Evolutionary conservation across 352 stramenopile species (phyloP).

Genomic region (Phytophthora kernoviae): DNA sequence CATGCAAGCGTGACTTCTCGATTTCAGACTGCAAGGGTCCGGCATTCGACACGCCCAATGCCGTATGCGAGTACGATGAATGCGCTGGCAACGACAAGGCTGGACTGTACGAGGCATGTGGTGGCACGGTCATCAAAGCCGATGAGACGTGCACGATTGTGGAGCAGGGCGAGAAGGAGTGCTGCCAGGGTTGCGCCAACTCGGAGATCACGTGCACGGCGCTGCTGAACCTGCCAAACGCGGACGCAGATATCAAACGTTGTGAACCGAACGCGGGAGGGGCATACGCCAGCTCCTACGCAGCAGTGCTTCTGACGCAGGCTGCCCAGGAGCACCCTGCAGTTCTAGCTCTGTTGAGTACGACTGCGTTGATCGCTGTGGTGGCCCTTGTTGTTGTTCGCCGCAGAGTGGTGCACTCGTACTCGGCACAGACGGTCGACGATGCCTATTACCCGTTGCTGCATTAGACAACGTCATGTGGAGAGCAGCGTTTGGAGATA

Average conservation of each 20-base stretch:
- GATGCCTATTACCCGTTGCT: constrained; percentile 72
- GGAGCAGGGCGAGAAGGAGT: constrained; percentile 35
- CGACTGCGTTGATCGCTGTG: constrained; percentile 48
- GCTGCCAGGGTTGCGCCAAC: constrained; percentile 49
- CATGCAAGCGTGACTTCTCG: constrained; percentile 47
- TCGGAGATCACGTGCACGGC: constrained; percentile 40
- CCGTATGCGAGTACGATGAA: constrained; percentile 43
- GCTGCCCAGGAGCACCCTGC: constrained; percentile 35
- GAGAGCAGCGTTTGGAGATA: background rate
- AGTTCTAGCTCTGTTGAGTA: constrained; percentile 36
- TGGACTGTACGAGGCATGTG: constrained; percentile 57
- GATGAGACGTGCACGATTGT: constrained; percentile 30
- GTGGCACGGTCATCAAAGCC: constrained; percentile 33
- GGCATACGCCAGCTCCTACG: constrained; percentile 27
- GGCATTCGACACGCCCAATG: constrained; percentile 48
- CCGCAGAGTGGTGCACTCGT: constrained; percentile 16
- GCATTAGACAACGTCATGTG: constrained; percentile 28
- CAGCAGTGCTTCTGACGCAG: constrained; percentile 27
- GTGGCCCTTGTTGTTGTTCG: constrained; percentile 62
- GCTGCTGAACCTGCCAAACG: constrained; percentile 47
- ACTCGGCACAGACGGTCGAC: constrained; percentile 27
- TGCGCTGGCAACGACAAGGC: constrained; percentile 33
- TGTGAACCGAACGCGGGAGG: constrained; percentile 38
- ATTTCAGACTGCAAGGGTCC: constrained; percentile 67
- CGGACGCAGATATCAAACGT: constrained; percentile 56